Conservation (phyloP, 2,329 filamentous ascomycete species). For the Arthrobotrys conoides region DNA sequence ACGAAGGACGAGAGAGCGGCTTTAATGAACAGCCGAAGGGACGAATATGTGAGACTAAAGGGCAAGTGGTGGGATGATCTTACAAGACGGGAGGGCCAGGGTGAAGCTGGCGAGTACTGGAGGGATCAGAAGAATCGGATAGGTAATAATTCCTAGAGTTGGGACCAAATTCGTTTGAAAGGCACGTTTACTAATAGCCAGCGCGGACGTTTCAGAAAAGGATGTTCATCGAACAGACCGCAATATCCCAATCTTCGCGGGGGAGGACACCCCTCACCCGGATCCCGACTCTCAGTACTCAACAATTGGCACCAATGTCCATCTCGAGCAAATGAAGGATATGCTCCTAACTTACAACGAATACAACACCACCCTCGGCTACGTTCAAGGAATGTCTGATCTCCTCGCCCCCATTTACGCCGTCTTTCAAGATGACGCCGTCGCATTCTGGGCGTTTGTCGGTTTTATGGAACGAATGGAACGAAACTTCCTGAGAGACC, state of each 20-base stretch:
- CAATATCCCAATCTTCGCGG: constrained; percentile 92
- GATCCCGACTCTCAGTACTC: constrained; percentile 96
- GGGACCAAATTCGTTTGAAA: constrained; percentile 5
- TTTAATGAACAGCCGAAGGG: constrained; percentile 84
- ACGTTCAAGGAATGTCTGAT: constrained; percentile 99
- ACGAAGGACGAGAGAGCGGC: constrained; percentile 86
- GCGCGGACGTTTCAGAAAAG: constrained; percentile 78
- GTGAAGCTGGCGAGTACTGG: constrained; percentile 94
- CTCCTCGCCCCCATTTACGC: constrained; percentile 95
- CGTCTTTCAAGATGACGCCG: constrained; percentile 94
- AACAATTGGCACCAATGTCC: constrained; percentile 92
- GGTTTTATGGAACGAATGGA: constrained; percentile 99
- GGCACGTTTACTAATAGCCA: constrained; percentile 14
- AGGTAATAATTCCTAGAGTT: constrained; percentile 74
- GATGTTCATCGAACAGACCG: constrained; percentile 98
- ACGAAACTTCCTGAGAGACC: constrained; percentile 93
- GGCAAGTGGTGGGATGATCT: constrained; percentile 97
- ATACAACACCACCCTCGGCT: constrained; percentile 94
- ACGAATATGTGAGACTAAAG: constrained; percentile 95
- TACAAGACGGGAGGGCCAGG: constrained; percentile 73
- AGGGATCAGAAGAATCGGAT: constrained; percentile 93
- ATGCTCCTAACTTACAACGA: constrained; percentile 99
- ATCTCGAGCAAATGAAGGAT: constrained; percentile 98
- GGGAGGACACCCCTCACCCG: constrained; percentile 95
- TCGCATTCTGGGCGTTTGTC: constrained; percentile 97